Base-by-base conservation (phyloP, 2,329 filamentous ascomycete species). In the Didymella segeticola region DNA sequence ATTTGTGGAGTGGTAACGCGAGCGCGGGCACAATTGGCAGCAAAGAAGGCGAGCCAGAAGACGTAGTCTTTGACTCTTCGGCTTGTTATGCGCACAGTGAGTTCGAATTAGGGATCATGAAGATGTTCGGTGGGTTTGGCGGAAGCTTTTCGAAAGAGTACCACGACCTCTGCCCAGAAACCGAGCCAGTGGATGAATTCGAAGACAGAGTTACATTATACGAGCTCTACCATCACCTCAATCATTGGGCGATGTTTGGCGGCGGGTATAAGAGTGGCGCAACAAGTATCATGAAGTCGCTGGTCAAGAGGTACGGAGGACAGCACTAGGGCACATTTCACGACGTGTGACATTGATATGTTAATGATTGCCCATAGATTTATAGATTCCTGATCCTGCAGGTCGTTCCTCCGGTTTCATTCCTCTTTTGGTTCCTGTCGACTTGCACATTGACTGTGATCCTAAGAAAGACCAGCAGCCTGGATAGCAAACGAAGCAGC, bases 101-200 rank as follows among this genome's bases (percentile, higher is more conserved):
- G 78, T 97, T 88, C 73, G 93, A 97, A 63, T 78, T 96, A 46
- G 93, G 93, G 0, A 96, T 96, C 62, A 97, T 97, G 92, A 85
- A 83, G 45, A 96, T 97, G 92, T 98, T 97, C 81, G 93, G 93
- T 0, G 93, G 93, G 0, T 96, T 96, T 74, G 86, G 86, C 0
- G 66, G 73, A 0, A 73, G 69, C 1, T 96, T 96, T 66, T 86
- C 89, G 80, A 82, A 82, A 26, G 90, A 95, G 70, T 98, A 97
- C 71, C 85, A 90, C 71, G 73, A 78, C 31, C 69, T 91, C 20
- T 86, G 93, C 39, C 89, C 89, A 0, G 96, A 89, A 77, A 87
- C 89, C 8, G 90, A 96, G 71, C 93, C 93, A 0, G 82, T 80
- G 10, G 85, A 83, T 10, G 93, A 98, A 78, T 96, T 90, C 79